Evolutionary conservation across 768 basidiomycete genomes (phyloP).

Genomic region (Termitomyces bulborhizus): DNA sequence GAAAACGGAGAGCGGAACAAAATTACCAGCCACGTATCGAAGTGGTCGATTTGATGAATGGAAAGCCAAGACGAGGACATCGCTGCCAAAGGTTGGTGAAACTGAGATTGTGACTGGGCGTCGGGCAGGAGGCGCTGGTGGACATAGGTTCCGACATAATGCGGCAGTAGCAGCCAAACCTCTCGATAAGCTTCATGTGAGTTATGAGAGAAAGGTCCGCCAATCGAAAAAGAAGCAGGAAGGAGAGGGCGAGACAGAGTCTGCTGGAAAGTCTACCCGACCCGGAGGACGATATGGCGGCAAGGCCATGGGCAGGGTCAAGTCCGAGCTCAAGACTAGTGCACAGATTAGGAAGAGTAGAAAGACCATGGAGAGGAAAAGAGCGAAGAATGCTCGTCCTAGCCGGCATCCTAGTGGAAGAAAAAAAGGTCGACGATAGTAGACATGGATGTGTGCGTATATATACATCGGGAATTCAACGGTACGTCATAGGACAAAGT

Average conservation of each 20-base stretch:
- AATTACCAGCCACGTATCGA: constrained; percentile 86
- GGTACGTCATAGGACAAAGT: no score
- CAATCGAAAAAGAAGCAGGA: constrained; percentile 51
- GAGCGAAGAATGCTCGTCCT: constrained; percentile 79
- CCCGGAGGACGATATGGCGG: constrained; percentile 46
- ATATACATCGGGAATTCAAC: no score
- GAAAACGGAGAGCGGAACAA: constrained; percentile 85
- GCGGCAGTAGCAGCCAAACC: constrained; percentile 61
- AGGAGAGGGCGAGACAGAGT: constrained; percentile 18
- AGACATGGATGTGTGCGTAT: not conserved
- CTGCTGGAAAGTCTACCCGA: constrained; percentile 21
- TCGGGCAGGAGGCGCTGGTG: constrained; percentile 36
- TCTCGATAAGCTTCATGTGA: constrained; percentile 63
- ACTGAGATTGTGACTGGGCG: constrained; percentile 44
- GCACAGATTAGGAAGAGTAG: constrained; percentile 84
- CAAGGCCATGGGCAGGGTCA: constrained; percentile 60
- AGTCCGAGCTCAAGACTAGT: constrained; percentile 78
- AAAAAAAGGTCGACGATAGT: constrained; percentile 38
- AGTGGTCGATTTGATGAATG: constrained; percentile 95
- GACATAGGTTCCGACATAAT: constrained; percentile 71
- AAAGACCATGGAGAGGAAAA: constrained; percentile 55
- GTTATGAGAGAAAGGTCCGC: constrained; percentile 71
- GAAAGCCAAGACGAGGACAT: constrained; percentile 72
- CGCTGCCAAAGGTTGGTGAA: constrained; percentile 80
- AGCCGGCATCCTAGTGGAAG: constrained; percentile 22